Conservation (phyloP, 176 grass and related monocot genomes). For the Musa beccarii region DNA sequence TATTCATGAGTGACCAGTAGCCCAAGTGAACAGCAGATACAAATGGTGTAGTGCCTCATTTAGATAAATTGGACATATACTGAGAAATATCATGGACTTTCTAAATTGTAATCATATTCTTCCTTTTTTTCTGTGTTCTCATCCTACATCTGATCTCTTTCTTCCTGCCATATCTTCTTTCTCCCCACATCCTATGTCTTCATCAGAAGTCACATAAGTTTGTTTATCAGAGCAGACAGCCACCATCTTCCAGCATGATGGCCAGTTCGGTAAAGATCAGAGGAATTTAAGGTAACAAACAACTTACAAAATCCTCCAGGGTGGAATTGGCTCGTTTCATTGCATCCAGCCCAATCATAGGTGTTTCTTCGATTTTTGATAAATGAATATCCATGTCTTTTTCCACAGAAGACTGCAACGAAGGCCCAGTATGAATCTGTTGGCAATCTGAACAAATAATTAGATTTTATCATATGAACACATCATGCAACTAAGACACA, state of each 20-base stretch:
- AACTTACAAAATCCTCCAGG: conserved; percentile 82
- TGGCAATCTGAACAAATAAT: conserved; percentile 21
- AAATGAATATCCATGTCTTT: not conserved
- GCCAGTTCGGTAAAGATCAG: not conserved
- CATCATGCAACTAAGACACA: not conserved
- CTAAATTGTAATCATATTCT: not conserved
- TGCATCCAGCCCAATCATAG: conserved; percentile 60
- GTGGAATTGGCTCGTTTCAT: conserved; percentile 70
- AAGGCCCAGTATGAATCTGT: conserved; percentile 17
- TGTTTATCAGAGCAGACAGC: not conserved
- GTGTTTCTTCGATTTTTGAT: conserved; percentile 24
- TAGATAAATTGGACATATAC: too few relatives aligned
- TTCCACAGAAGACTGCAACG: conserved; percentile 12
- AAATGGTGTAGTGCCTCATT: too few relatives aligned
- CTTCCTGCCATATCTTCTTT: not conserved
- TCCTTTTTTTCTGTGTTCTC: not conserved
- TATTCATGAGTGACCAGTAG: not conserved
- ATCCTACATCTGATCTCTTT: not conserved
- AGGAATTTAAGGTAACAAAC: not conserved
- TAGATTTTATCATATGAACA: not conserved
- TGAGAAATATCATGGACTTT: too few relatives aligned
- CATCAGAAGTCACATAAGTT: not conserved
- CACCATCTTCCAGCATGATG: not conserved
- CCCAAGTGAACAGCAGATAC: too few relatives aligned
- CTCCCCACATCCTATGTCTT: not conserved